Conservation (phyloP, 192 early-diverging fungal genomes). For the Backusella australiensis region DNA sequence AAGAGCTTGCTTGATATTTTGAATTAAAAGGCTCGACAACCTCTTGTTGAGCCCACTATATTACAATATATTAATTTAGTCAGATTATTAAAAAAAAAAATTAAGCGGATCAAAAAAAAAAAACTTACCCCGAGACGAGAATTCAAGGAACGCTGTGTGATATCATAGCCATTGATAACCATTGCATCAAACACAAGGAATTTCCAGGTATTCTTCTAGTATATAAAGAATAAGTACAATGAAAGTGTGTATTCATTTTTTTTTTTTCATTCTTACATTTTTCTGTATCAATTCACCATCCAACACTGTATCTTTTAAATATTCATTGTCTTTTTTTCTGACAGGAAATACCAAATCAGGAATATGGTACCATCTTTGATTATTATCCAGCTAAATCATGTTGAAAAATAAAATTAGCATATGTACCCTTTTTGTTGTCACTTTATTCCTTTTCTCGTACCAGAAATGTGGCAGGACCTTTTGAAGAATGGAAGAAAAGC, state of each 20-base stretch:
- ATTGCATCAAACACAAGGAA: constrained; percentile 64
- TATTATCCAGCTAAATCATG: constrained; percentile 58
- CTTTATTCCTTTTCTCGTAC: constrained; percentile 16
- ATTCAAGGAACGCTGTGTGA: constrained; percentile 59
- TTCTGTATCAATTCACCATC: constrained; percentile 76
- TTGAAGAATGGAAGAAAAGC: constrained; percentile 43
- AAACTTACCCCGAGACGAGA: constrained; percentile 61
- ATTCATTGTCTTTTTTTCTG: constrained; percentile 39
- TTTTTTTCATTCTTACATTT: constrained; percentile 28
- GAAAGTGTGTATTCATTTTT: background rate
- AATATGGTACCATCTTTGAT: constrained; percentile 63
- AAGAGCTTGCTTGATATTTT: constrained; percentile 38
- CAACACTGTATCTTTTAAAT: constrained; percentile 64
- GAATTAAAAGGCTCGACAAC: constrained; percentile 56
- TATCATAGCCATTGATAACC: constrained; percentile 49
- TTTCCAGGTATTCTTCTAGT: constrained; percentile 45
- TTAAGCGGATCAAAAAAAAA: background rate
- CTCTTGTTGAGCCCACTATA: constrained; percentile 59
- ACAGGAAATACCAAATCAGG: constrained; percentile 55
- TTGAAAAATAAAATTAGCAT: no score
- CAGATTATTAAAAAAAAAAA: background rate
- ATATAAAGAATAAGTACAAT: background rate
- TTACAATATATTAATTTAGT: background rate
- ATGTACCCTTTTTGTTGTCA: no score
- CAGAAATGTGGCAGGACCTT: constrained; percentile 54